These are phyloP conservation scores for Leccinum subrobustum DNA, from an alignment of 1,284 basidiomycete genomes.

Conservation along the genomic window DNA sequence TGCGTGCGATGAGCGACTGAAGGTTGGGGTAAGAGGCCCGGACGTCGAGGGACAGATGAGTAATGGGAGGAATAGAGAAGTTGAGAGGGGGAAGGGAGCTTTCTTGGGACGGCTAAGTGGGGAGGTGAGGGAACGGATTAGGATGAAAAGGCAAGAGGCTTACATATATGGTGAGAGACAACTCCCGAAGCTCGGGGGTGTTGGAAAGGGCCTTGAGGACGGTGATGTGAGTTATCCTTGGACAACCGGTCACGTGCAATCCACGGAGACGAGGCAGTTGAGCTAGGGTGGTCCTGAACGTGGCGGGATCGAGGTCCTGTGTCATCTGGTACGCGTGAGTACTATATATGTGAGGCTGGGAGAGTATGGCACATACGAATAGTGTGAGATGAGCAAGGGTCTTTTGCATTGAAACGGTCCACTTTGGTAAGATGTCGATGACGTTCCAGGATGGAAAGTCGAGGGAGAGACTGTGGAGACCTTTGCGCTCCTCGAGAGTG, in stretches of 20 bases:
- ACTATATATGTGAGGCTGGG: not conserved
- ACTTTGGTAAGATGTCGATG: slow-evolving; percentile 55
- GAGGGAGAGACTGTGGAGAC: slow-evolving; percentile 48
- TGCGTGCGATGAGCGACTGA: slow-evolving; percentile 13
- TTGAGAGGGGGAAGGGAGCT: slow-evolving; percentile 32
- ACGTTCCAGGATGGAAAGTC: slow-evolving; percentile 62
- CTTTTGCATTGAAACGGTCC: slow-evolving; percentile 41
- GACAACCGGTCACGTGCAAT: slow-evolving; percentile 59
- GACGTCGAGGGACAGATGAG: slow-evolving; percentile 54
- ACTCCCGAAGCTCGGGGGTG: slow-evolving; percentile 53
- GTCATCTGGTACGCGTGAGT: slow-evolving; percentile 43
- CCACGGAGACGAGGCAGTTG: slow-evolving; percentile 51
- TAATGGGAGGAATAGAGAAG: slow-evolving; percentile 41
- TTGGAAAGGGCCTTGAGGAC: slow-evolving; percentile 46
- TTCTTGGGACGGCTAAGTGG: slow-evolving; percentile 26
- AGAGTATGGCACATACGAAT: slow-evolving; percentile 44
- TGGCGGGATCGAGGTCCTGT: slow-evolving; percentile 48
- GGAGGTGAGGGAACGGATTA: slow-evolving; percentile 29
- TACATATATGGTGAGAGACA: slow-evolving; percentile 60
- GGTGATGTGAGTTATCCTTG: slow-evolving; percentile 48
- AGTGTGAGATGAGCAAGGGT: slow-evolving; percentile 55
- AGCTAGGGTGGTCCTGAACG: slow-evolving; percentile 47
- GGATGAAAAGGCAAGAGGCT: slow-evolving; percentile 17
- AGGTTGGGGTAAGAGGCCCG: slow-evolving; percentile 30
- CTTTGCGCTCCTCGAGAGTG: slow-evolving; percentile 40